Percentiles rank a stretch among this genome's conserved stretches.
Conservation (phyloP, 2,329 filamentous ascomycete species). For the Arachnopeziza araneosa region DNA sequence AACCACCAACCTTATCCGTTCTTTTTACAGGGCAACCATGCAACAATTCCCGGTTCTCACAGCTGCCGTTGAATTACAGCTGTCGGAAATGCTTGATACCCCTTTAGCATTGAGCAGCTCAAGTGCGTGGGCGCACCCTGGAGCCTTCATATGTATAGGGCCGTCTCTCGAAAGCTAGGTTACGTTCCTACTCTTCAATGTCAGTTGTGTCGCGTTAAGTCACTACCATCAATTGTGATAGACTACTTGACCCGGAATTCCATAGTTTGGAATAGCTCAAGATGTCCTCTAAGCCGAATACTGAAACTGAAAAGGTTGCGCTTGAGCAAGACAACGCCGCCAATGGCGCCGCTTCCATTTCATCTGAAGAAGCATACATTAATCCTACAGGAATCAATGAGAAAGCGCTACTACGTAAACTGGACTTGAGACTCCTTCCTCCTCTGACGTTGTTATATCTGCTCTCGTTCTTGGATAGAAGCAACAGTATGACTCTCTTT, state of each 20-base stretch:
- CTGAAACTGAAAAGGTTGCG: background rate
- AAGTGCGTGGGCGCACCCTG: too few species aligned
- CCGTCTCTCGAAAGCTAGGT: background rate
- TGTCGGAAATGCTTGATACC: background rate
- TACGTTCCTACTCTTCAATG: background rate
- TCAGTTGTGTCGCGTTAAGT: background rate
- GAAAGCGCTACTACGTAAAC: conserved; percentile 50
- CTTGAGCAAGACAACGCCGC: background rate
- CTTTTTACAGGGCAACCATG: background rate
- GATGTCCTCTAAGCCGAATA: background rate
- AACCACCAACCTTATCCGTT: background rate
- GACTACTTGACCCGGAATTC: background rate
- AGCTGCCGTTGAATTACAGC: background rate
- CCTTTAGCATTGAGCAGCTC: too few species aligned
- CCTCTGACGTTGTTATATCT: conserved; percentile 50
- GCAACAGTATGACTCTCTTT: conserved; percentile 43
- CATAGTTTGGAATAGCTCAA: background rate
- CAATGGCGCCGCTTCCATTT: conserved; percentile 1
- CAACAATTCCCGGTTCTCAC: background rate
- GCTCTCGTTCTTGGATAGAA: conserved; percentile 51
- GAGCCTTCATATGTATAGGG: background rate
- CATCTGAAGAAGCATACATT: conserved; percentile 9
- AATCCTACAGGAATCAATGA: conserved; percentile 42
- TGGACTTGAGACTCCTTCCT: conserved; percentile 47
- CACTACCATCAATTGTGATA: background rate